Percentiles rank a stretch among this genome's conserved stretches.
Conservation (phyloP, 2,329 filamentous ascomycete species). For the Scleromitrula shiraiana region DNA sequence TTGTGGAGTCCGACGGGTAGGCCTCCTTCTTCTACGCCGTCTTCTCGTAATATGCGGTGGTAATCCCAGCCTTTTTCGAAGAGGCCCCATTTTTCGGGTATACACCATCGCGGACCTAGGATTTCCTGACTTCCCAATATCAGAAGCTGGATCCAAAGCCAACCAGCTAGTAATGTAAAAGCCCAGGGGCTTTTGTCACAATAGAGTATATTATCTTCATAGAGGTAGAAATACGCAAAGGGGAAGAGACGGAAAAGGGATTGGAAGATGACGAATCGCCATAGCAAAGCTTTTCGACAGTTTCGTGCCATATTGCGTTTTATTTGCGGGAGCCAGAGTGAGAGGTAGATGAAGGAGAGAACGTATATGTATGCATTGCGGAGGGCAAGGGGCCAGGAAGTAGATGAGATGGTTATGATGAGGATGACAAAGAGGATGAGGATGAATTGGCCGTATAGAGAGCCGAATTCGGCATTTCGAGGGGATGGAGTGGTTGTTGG, state of each 20-base stretch:
- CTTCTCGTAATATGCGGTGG: constrained; percentile 79
- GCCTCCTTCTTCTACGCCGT: constrained; percentile 69
- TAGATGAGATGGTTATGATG: constrained; percentile 51
- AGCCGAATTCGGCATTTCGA: constrained; percentile 38
- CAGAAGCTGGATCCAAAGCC: constrained; percentile 83
- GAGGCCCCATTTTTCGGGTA: constrained; percentile 63
- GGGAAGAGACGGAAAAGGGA: constrained; percentile 71
- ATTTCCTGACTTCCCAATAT: constrained; percentile 74
- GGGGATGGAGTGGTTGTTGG: constrained; percentile 22
- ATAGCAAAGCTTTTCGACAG: constrained; percentile 81
- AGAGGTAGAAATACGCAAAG: constrained; percentile 77
- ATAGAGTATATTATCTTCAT: constrained; percentile 73
- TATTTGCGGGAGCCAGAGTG: constrained; percentile 89
- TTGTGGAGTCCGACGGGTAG: constrained; percentile 74
- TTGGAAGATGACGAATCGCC: constrained; percentile 84
- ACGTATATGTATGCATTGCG: constrained; percentile 52
- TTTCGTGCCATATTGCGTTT: constrained; percentile 84
- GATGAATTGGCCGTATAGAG: constrained; percentile 49
- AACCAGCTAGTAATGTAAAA: constrained; percentile 58
- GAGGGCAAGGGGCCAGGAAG: constrained; percentile 49
- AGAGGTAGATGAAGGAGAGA: constrained; percentile 69
- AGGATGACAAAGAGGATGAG: constrained; percentile 47
- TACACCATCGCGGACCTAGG: constrained; percentile 78
- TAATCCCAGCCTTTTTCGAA: constrained; percentile 83
- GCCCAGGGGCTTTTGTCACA: constrained; percentile 58